Evolutionary conservation across 164 flowering plant genomes (phyloP).

Genomic region (Magnolia kwangsiensis): DNA sequence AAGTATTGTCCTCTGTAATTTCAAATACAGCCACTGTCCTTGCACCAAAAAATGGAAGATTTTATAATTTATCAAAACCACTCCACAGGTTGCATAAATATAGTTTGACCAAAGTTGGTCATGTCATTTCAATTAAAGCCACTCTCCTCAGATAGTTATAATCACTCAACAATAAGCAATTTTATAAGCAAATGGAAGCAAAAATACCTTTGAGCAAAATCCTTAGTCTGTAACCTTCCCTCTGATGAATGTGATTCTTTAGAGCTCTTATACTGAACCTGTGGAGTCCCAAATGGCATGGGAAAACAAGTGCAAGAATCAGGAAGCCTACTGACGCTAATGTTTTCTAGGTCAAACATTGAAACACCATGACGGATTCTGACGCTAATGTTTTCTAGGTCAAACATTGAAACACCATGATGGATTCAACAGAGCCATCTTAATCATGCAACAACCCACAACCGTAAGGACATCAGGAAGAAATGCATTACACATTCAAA

Average conservation of each 20-base stretch:
- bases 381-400: too few species aligned
- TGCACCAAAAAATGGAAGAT: neutral
- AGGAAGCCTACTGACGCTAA: neutral
- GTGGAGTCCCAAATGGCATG: neutral
- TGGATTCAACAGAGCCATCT: neutral
- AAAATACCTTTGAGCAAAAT: constrained; percentile 17
- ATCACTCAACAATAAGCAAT: too few species aligned
- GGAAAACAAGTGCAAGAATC: neutral
- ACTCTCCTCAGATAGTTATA: too few species aligned
- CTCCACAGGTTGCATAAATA: too few species aligned
- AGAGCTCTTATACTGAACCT: neutral
- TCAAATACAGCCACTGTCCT: neutral
- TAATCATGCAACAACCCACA: neutral
- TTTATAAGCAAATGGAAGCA: too few species aligned
- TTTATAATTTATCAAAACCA: neutral
- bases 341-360: neutral
- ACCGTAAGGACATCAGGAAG: neutral
- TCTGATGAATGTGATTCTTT: constrained; percentile 9
- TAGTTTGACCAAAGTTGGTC: too few species aligned
- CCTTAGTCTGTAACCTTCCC: constrained; percentile 4
- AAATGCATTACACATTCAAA: neutral
- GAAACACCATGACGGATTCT: neutral
- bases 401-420: neutral
- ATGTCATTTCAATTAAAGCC: too few species aligned
- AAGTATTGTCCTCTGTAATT: neutral